Percentiles rank a stretch among this genome's conserved stretches.
Conservation (phyloP, 2,329 filamentous ascomycete genomes). For the Epichloe sibirici region DNA sequence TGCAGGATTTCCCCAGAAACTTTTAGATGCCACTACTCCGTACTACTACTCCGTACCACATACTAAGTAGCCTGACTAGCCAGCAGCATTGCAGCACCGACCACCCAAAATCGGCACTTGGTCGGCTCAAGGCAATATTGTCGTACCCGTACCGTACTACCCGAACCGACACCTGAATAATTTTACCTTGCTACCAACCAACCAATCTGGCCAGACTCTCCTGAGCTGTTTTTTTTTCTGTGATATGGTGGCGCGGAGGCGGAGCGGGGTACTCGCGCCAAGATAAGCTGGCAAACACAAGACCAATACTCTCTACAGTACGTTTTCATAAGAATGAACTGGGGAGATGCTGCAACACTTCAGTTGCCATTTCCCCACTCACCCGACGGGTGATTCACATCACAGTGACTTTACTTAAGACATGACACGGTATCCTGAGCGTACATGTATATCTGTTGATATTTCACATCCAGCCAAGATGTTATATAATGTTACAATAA, state of each 20-base stretch:
- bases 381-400: too few relatives aligned
- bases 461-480: background rate
- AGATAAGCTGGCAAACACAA: background rate
- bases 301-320: too few relatives aligned
- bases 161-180: too few relatives aligned
- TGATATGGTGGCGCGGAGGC: background rate
- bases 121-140: background rate
- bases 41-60: too few relatives aligned
- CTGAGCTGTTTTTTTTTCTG: background rate
- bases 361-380: too few relatives aligned
- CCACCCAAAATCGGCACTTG: background rate
- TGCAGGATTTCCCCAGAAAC: too few relatives aligned
- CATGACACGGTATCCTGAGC: too few relatives aligned
- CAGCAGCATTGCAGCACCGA: background rate
- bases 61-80: background rate
- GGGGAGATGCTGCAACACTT: too few relatives aligned
- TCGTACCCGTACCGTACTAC: background rate
- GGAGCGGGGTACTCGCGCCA: background rate
- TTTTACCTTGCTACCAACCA: too few relatives aligned
- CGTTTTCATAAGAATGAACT: too few relatives aligned
- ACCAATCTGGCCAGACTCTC: background rate
- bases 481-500: constrained; percentile 15
- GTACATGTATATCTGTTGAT: background rate
- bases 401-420: too few relatives aligned
- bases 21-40: too few relatives aligned